Conservation (phyloP, 306 rosid species). For the Vigna trinervia region DNA sequence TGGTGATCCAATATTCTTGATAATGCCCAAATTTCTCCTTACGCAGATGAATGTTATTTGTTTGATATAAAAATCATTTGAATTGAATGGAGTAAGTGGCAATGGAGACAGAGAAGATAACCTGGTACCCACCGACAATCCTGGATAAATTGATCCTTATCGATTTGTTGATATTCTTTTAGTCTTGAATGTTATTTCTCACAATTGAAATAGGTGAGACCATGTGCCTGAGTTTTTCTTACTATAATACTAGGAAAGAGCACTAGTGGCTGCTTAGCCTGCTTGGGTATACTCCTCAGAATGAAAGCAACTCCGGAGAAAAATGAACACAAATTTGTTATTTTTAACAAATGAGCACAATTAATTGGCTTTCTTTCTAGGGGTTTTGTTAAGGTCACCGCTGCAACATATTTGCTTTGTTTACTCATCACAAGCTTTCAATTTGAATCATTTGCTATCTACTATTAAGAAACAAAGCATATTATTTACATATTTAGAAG, state of each 20-base stretch:
- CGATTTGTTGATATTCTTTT: background rate
- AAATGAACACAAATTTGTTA: too few species aligned
- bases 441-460: too few species aligned
- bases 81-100: background rate
- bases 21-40: background rate
- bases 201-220: constrained; percentile 2
- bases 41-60: background rate
- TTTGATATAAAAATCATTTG: background rate
- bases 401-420: too few species aligned
- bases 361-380: too few species aligned
- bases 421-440: too few species aligned
- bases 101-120: background rate
- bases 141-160: background rate
- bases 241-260: background rate
- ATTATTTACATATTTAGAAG: too few species aligned
- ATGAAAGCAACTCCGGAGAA: too few species aligned
- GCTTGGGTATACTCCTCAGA: too few species aligned
- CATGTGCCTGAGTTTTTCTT: background rate
- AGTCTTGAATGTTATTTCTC: background rate
- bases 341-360: too few species aligned
- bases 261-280: too few species aligned
- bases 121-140: background rate
- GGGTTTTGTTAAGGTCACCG: too few species aligned
- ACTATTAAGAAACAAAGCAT: too few species aligned
- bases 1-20: constrained; percentile 30